Evolutionary conservation across 345 rosid genomes (phyloP).

Genomic region (Schrenkiella parvula): DNA sequence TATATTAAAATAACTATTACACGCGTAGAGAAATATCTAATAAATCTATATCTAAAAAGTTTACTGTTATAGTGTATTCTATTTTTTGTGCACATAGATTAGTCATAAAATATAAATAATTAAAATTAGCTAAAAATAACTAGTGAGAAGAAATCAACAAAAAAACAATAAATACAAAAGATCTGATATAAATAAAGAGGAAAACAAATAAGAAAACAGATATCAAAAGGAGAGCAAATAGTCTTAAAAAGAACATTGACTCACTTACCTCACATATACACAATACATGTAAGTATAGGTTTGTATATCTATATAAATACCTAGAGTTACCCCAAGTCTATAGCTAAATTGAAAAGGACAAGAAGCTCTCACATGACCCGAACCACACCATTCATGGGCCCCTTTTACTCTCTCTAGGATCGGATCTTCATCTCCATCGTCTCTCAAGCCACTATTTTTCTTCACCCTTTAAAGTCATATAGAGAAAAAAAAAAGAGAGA

Average conservation of each 20-base stretch:
- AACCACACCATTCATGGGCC: slow-evolving; percentile 79
- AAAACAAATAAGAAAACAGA: slow-evolving; percentile 10
- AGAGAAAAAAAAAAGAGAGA: slow-evolving; percentile 3
- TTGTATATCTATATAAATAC: slow-evolving; percentile 24
- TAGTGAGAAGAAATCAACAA: slow-evolving; percentile 4
- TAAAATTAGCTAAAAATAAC: slow-evolving; percentile 21
- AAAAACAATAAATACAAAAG: slow-evolving; percentile 15
- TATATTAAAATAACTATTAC: background rate
- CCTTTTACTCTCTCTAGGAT: slow-evolving; percentile 36
- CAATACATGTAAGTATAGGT: slow-evolving; percentile 5
- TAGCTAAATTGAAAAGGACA: slow-evolving; percentile 59
- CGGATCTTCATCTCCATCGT: slow-evolving; percentile 34
- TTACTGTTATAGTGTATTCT: background rate
- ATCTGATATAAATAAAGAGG: slow-evolving; percentile 25
- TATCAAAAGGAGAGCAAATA: slow-evolving; percentile 13
- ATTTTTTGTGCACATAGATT: background rate
- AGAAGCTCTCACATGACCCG: slow-evolving; percentile 71
- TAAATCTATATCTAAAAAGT: background rate
- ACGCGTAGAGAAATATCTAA: background rate
- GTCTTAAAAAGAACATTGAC: background rate
- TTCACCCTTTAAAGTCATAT: slow-evolving; percentile 23
- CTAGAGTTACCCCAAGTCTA: slow-evolving; percentile 37
- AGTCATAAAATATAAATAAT: background rate
- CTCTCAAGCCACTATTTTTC: slow-evolving; percentile 28
- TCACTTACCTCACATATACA: slow-evolving; percentile 18